Conservation (phyloP, 306 rosid species). For the Cercis canadensis region DNA sequence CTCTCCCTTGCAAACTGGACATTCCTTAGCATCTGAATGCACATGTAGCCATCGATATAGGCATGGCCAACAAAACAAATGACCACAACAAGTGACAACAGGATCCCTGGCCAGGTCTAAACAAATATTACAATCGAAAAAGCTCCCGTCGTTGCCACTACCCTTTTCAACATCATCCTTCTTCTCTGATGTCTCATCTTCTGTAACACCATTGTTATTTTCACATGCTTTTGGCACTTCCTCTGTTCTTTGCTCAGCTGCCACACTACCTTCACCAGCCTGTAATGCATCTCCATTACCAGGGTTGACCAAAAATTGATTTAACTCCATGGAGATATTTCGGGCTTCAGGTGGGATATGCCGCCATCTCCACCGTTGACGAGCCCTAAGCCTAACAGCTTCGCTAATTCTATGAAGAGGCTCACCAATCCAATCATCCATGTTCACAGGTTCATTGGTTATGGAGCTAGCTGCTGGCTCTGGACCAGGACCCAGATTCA, state of each 20-base stretch:
- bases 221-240: conserved; percentile 74
- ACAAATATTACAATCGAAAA: conserved; percentile 95
- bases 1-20: conserved; percentile 98
- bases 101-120: conserved; percentile 89
- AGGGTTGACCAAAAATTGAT: conserved; percentile 69
- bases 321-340: conserved; percentile 62
- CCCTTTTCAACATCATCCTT: conserved; percentile 75
- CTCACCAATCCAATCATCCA: conserved; percentile 65
- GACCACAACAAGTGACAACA: conserved; percentile 97
- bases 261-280: conserved; percentile 90
- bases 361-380: conserved; percentile 68
- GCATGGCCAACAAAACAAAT: conserved; percentile 95
- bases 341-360: conserved; percentile 52
- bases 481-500: conserved; percentile 90
- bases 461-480: conserved; percentile 53
- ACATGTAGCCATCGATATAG: conserved; percentile 84
- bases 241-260: conserved; percentile 69
- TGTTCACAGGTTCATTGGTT: conserved; percentile 52
- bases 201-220: conserved; percentile 57
- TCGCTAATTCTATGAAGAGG: conserved; percentile 62
- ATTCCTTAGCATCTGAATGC: conserved; percentile 88
- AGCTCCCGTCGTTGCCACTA: conserved; percentile 73
- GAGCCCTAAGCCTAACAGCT: conserved; percentile 57
- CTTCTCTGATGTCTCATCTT: conserved; percentile 58
- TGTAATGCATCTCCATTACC: conserved; percentile 61